phyloP scores from a whole-genome alignment of 2,329 filamentous ascomycete species.

The Colletotrichum noveboracense region DNA sequence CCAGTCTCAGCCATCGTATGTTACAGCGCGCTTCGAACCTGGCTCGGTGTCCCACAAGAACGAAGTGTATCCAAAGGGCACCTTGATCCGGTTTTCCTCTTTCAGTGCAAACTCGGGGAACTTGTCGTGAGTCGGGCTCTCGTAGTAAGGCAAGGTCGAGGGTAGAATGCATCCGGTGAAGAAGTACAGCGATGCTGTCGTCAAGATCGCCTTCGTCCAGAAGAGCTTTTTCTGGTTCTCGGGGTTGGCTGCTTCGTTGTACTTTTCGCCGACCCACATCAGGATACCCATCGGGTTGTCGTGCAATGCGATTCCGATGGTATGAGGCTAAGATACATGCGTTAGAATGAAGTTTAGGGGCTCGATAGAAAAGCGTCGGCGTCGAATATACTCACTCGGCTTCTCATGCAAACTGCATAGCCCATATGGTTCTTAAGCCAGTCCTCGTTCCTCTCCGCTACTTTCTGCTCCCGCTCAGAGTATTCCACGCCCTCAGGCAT shows the following conservation, averaged over 20 bases:
- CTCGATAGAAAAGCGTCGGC: not conserved
- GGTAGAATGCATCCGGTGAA: slow-evolving; percentile 28
- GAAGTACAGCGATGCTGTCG: slow-evolving; percentile 27
- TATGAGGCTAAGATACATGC: slow-evolving; percentile 36
- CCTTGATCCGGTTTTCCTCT: slow-evolving; percentile 23
- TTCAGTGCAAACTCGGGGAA: slow-evolving; percentile 14
- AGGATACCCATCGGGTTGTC: slow-evolving; percentile 49
- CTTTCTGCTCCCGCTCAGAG: slow-evolving; percentile 35
- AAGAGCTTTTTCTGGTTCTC: slow-evolving; percentile 20
- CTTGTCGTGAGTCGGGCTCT: slow-evolving; percentile 21
- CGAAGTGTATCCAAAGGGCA: slow-evolving; percentile 23
- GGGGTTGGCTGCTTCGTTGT: slow-evolving; percentile 21
- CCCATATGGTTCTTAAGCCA: slow-evolving; percentile 42
- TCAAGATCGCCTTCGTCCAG: slow-evolving; percentile 21
- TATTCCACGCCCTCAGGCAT: slow-evolving; percentile 33
- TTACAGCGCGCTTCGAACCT: slow-evolving; percentile 13
- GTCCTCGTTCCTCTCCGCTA: slow-evolving; percentile 32
- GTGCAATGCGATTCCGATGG: slow-evolving; percentile 43
- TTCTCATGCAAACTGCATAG: slow-evolving; percentile 46
- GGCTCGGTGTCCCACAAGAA: slow-evolving; percentile 20
- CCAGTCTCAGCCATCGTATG: slow-evolving; percentile 22
- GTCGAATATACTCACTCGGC: slow-evolving; percentile 21
- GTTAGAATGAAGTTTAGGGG: not conserved
- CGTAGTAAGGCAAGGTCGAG: slow-evolving; percentile 21
- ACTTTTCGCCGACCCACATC: slow-evolving; percentile 48